phyloP scores from a whole-genome alignment of 106 monocot species.

The Allium cepa region DNA sequence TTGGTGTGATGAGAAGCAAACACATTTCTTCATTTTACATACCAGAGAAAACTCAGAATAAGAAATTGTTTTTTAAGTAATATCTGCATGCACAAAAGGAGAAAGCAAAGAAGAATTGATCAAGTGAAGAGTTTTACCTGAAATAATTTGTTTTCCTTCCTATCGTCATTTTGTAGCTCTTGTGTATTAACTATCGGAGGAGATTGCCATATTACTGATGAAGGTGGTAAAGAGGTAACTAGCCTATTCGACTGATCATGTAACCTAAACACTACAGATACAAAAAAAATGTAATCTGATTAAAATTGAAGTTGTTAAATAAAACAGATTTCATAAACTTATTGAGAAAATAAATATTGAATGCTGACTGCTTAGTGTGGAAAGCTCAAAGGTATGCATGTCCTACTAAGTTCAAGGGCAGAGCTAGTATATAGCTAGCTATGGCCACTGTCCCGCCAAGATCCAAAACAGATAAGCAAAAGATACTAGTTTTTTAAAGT shows the following conservation, averaged over 20 bases:
- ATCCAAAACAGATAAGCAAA: neutral
- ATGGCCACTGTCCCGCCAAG: neutral
- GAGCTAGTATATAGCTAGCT: neutral
- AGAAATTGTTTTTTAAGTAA: neutral
- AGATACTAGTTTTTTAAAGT: neutral
- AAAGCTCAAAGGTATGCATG: neutral
- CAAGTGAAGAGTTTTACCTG: slow-evolving; percentile 16
- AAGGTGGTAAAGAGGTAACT: slow-evolving; percentile 14
- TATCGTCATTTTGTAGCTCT: slow-evolving; percentile 19
- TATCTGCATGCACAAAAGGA: slow-evolving; percentile 1
- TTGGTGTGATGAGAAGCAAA: no score
- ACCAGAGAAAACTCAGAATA: neutral
- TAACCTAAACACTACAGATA: slow-evolving; percentile 16
- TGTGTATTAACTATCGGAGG: slow-evolving; percentile 17
- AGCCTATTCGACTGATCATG: slow-evolving; percentile 24
- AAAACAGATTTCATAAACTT: neutral
- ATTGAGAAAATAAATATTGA: neutral
- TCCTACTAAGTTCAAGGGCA: neutral
- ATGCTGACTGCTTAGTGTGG: slow-evolving; percentile 1
- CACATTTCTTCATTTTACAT: no score
- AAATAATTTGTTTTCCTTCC: slow-evolving; percentile 7
- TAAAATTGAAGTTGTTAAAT: neutral
- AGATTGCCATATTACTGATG: slow-evolving; percentile 15
- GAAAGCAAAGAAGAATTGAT: neutral
- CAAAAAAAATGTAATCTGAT: neutral